phyloP scores from a whole-genome alignment of 2,329 filamentous ascomycete species.

The Alternaria longipes region DNA sequence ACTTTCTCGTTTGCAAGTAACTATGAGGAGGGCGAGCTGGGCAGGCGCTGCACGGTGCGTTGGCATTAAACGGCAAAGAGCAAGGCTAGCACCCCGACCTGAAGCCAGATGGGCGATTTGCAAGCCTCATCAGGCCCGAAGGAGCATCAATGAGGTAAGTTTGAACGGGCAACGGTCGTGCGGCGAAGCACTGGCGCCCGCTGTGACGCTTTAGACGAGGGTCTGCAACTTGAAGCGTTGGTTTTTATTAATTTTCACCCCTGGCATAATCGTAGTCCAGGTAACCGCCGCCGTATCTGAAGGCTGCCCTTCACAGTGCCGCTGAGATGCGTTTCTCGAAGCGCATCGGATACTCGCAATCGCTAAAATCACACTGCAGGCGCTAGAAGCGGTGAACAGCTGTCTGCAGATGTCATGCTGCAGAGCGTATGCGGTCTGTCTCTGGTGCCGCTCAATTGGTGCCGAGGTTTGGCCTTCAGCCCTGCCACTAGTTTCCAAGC shows the following conservation, averaged over 20 bases:
- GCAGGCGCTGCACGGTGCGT: constrained; percentile 49
- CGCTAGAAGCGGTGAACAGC: constrained; percentile 41
- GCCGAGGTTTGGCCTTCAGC: constrained; percentile 37
- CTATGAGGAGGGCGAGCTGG: constrained; percentile 19
- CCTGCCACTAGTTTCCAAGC: constrained; percentile 30
- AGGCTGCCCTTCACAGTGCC: constrained; percentile 3
- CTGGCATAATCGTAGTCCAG: constrained; percentile 31
- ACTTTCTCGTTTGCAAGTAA: constrained; percentile 15
- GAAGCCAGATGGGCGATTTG: constrained; percentile 37
- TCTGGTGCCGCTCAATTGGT: constrained; percentile 26
- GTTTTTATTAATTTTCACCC: constrained; percentile 22
- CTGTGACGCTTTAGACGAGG: constrained; percentile 38
- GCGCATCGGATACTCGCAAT: not conserved
- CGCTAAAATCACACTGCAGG: constrained; percentile 11
- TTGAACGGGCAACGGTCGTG: constrained; percentile 34
- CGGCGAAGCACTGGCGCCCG: constrained; percentile 38
- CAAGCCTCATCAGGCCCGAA: constrained; percentile 33
- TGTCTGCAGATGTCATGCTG: constrained; percentile 46
- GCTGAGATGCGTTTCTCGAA: not conserved
- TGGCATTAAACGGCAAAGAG: constrained; percentile 39
- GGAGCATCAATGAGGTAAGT: constrained; percentile 28
- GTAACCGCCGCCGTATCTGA: constrained; percentile 29
- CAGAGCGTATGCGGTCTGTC: constrained; percentile 30
- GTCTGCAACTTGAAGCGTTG: constrained; percentile 24
- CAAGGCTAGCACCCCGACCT: constrained; percentile 34